Percentiles rank a stretch among this genome's conserved stretches.
Conservation (phyloP, 257 asterid species). For the Lycium ferocissimum region DNA sequence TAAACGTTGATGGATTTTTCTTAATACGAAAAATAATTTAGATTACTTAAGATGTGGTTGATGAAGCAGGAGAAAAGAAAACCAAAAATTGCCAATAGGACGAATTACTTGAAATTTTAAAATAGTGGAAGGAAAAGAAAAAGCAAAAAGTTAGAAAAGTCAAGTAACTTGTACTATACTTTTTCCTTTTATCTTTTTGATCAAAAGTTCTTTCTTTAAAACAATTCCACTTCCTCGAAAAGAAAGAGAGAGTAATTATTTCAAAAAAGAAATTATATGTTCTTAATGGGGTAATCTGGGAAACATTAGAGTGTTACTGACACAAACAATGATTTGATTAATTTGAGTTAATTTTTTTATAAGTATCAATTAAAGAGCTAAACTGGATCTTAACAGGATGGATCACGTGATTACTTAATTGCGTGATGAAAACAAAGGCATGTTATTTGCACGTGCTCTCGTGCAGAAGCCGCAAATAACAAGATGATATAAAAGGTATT, state of each 20-base stretch:
- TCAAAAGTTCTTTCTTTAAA: not conserved
- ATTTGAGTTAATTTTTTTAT: not conserved
- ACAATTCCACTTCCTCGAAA: not conserved
- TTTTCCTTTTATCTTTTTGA: not conserved
- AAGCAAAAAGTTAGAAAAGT: not conserved
- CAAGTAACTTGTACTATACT: not conserved
- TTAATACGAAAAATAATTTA: too few relatives aligned
- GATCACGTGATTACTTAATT: slow-evolving; percentile 29
- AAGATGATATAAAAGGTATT: not conserved
- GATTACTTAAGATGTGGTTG: not conserved
- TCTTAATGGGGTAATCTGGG: not conserved
- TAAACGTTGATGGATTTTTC: too few relatives aligned
- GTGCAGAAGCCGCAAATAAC: not conserved
- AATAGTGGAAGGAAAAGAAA: not conserved
- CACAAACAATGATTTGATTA: slow-evolving; percentile 26
- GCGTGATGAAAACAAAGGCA: not conserved
- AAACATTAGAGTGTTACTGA: not conserved
- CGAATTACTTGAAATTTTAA: too few relatives aligned
- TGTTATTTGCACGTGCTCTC: slow-evolving; percentile 20
- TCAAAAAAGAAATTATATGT: not conserved
- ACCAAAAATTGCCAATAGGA: not conserved
- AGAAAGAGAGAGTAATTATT: too few relatives aligned
- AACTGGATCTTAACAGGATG: slow-evolving; percentile 29
- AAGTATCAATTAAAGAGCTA: not conserved
- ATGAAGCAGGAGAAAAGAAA: not conserved